phyloP scores from a whole-genome alignment of 2,329 filamentous ascomycete species.

The Leptographium wingfieldii region DNA sequence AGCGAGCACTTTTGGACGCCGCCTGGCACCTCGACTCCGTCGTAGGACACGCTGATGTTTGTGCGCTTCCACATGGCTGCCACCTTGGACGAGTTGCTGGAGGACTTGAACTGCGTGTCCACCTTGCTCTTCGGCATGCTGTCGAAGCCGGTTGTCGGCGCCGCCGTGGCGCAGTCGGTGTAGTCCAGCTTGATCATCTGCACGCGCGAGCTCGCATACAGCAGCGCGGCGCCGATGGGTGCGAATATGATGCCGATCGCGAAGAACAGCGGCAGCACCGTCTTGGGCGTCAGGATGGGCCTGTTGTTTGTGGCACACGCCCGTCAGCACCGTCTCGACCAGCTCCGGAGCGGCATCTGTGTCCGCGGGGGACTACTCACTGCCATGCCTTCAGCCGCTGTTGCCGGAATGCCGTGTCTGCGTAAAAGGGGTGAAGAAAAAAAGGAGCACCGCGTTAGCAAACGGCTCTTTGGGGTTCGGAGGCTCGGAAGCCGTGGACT shows the following conservation, averaged over 20 bases:
- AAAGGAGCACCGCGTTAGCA: neutral
- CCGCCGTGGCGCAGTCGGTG: constrained; percentile 55
- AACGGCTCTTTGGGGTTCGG: neutral
- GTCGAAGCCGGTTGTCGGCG: constrained; percentile 27
- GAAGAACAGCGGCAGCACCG: constrained; percentile 84
- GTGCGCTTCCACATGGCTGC: constrained; percentile 27
- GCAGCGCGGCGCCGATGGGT: constrained; percentile 73
- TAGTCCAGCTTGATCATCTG: constrained; percentile 90
- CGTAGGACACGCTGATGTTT: constrained; percentile 27
- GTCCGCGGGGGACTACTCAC: constrained; percentile 39
- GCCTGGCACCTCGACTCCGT: constrained; percentile 23
- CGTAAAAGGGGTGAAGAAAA: neutral
- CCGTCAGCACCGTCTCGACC: constrained; percentile 5
- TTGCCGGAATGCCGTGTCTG: constrained; percentile 93
- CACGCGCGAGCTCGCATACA: constrained; percentile 77
- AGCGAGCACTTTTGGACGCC: constrained; percentile 50
- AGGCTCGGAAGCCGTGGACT: neutral
- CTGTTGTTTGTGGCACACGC: constrained; percentile 28
- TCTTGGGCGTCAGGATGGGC: constrained; percentile 91
- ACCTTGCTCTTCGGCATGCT: constrained; percentile 49
- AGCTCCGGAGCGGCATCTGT: neutral
- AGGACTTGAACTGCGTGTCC: constrained; percentile 57
- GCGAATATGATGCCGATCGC: constrained; percentile 83
- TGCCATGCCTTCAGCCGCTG: constrained; percentile 98
- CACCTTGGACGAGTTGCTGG: constrained; percentile 23